Percentiles rank a stretch among this genome's conserved stretches.
These are phyloP conservation scores for Microsporum ferrugineum DNA, from an alignment of 2,329 filamentous ascomycete genomes.

Conservation along the genomic window DNA sequence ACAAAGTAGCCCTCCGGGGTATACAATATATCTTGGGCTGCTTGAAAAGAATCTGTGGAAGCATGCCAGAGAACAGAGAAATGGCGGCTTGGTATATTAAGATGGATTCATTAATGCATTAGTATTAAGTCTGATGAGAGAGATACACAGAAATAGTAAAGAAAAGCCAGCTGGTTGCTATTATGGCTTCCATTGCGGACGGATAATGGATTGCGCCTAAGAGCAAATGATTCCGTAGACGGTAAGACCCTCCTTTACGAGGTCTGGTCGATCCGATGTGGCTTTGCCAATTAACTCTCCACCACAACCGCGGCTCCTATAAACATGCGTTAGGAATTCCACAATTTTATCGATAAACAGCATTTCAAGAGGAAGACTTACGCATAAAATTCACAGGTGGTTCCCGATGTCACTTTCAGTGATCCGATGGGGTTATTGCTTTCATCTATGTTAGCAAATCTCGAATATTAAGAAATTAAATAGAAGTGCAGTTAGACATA, in stretches of 20 bases:
- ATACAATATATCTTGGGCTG: no score
- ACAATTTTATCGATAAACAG: neutral
- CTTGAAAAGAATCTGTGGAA: neutral
- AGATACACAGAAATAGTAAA: neutral
- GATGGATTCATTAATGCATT: neutral
- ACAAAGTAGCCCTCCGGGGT: no score
- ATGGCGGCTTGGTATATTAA: neutral
- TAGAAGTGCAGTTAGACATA: neutral
- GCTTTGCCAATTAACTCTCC: neutral
- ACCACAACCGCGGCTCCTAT: neutral
- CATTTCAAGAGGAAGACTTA: neutral
- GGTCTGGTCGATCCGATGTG: neutral
- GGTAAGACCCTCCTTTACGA: neutral
- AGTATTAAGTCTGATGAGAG: neutral
- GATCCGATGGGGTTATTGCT: conserved; percentile 2
- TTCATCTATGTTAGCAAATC: no score
- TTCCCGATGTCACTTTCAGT: neutral
- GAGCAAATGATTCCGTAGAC: neutral
- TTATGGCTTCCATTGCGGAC: neutral
- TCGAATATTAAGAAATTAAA: neutral
- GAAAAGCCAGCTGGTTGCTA: neutral
- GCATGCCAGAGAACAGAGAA: neutral
- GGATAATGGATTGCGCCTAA: neutral
- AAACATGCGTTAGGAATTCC: neutral
- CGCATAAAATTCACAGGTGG: neutral